phyloP scores from a whole-genome alignment of 1,139 yeast genomes.

The Pichia sp. region DNA sequence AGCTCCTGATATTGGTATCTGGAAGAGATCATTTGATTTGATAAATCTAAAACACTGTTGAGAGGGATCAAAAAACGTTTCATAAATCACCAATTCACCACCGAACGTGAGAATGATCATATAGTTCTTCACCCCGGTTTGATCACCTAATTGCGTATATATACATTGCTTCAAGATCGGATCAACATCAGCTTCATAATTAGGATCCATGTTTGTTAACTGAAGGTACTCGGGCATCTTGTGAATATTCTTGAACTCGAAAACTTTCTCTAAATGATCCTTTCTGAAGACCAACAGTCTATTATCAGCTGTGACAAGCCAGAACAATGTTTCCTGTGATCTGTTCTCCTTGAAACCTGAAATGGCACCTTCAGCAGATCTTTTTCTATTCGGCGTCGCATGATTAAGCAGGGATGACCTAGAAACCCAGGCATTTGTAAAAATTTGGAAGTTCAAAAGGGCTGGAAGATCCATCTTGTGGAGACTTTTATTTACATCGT shows the following conservation, averaged over 20 bases:
- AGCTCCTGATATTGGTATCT: conserved; percentile 55
- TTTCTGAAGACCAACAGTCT: conserved; percentile 58
- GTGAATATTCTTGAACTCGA: conserved; percentile 54
- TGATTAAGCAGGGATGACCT: conserved; percentile 31
- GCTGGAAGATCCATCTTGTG: conserved; percentile 24
- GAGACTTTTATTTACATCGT: conserved; percentile 16
- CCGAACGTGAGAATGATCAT: conserved; percentile 69
- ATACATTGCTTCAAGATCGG: conserved; percentile 69
- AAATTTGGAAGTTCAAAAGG: conserved; percentile 35
- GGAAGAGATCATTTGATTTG: conserved; percentile 39
- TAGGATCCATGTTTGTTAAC: conserved; percentile 51
- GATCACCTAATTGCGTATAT: conserved; percentile 60
- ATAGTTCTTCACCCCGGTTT: conserved; percentile 42
- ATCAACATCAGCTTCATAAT: conserved; percentile 56
- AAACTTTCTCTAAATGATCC: conserved; percentile 60
- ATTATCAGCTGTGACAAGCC: conserved; percentile 72
- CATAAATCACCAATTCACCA: conserved; percentile 69
- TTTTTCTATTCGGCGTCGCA: conserved; percentile 21
- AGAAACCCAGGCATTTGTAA: conserved; percentile 63
- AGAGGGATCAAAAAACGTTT: conserved; percentile 39
- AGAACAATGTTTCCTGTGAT: conserved; percentile 41
- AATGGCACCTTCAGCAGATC: conserved; percentile 18
- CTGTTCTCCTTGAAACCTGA: conserved; percentile 12
- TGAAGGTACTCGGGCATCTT: conserved; percentile 47
- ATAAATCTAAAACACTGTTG: conserved; percentile 40